These are phyloP conservation scores for Parastagonospora nodorum DNA, from an alignment of 2,329 filamentous ascomycete genomes.

Conservation along the genomic window DNA sequence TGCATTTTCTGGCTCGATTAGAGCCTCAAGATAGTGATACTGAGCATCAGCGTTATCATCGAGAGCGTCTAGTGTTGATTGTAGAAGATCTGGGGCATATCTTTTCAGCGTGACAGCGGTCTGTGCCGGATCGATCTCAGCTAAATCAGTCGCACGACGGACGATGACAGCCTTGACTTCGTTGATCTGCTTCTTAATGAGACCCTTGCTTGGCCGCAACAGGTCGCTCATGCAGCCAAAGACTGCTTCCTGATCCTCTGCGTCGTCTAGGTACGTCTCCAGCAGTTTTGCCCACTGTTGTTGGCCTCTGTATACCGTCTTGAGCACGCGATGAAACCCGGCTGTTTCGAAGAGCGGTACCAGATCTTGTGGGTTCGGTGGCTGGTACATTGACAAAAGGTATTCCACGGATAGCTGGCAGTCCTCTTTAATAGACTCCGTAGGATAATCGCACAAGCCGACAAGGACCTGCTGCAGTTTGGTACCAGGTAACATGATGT, in stretches of 20 bases:
- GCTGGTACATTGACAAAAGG: constrained; percentile 88
- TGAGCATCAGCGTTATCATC: constrained; percentile 67
- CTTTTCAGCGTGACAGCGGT: constrained; percentile 69
- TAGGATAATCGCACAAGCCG: constrained; percentile 84
- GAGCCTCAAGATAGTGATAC: constrained; percentile 74
- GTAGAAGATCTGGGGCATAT: constrained; percentile 68
- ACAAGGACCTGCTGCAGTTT: constrained; percentile 79
- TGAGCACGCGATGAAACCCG: constrained; percentile 87
- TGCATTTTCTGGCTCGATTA: constrained; percentile 67
- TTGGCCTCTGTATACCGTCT: constrained; percentile 81
- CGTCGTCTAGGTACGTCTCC: constrained; percentile 83
- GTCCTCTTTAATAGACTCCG: constrained; percentile 81
- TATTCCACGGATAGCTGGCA: constrained; percentile 98
- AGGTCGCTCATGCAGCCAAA: constrained; percentile 82
- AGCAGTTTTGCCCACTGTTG: constrained; percentile 80
- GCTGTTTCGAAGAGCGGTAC: constrained; percentile 80
- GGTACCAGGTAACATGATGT: constrained; percentile 86
- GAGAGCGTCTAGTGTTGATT: constrained; percentile 66
- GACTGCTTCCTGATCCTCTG: constrained; percentile 72
- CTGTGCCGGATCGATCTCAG: constrained; percentile 67
- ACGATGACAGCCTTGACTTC: constrained; percentile 73
- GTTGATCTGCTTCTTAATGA: constrained; percentile 71
- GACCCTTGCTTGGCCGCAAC: constrained; percentile 66
- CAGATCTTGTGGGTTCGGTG: constrained; percentile 76
- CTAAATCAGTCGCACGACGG: constrained; percentile 68